These are phyloP conservation scores for Apiospora marii DNA, from an alignment of 2,329 filamentous ascomycete species.

Conservation along the genomic window DNA sequence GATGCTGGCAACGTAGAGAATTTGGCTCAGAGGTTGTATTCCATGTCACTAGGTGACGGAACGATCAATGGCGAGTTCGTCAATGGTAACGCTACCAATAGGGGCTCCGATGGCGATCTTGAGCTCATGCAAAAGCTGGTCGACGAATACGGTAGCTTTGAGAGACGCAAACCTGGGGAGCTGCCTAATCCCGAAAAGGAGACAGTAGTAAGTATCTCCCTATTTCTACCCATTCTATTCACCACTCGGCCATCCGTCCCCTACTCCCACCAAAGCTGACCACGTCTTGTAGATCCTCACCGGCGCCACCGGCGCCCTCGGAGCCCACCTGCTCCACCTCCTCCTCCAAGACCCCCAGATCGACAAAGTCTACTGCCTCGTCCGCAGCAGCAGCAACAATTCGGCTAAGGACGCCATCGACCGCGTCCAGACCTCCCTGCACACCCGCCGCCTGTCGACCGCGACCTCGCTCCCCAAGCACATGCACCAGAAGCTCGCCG, in stretches of 20 bases:
- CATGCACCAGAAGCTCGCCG: slow-evolving; percentile 41
- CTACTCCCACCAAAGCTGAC: no score
- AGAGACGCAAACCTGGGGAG: slow-evolving; percentile 29
- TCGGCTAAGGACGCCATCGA: slow-evolving; percentile 26
- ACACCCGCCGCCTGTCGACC: slow-evolving; percentile 30
- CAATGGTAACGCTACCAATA: not conserved
- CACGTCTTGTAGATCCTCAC: slow-evolving; percentile 43
- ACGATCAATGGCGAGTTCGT: not conserved
- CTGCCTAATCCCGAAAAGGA: slow-evolving; percentile 29
- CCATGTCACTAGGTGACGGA: not conserved
- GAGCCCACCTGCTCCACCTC: slow-evolving; percentile 48
- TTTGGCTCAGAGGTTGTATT: not conserved
- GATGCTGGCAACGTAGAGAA: not conserved
- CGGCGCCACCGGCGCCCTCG: slow-evolving; percentile 53
- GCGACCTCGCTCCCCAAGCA: slow-evolving; percentile 22
- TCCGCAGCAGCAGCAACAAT: slow-evolving; percentile 35
- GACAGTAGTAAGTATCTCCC: slow-evolving; percentile 35
- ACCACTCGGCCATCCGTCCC: not conserved
- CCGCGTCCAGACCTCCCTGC: slow-evolving; percentile 34
- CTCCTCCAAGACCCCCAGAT: slow-evolving; percentile 47
- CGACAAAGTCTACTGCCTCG: slow-evolving; percentile 47
- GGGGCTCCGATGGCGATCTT: not conserved
- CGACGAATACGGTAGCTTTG: slow-evolving; percentile 53
- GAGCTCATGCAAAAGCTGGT: slow-evolving; percentile 45
- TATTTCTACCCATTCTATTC: not conserved